Percentiles rank a stretch among this genome's conserved stretches.
These are phyloP conservation scores for Pythium rhizo-oryzae DNA, from an alignment of 352 stramenopile genomes.

Conservation along the genomic window DNA sequence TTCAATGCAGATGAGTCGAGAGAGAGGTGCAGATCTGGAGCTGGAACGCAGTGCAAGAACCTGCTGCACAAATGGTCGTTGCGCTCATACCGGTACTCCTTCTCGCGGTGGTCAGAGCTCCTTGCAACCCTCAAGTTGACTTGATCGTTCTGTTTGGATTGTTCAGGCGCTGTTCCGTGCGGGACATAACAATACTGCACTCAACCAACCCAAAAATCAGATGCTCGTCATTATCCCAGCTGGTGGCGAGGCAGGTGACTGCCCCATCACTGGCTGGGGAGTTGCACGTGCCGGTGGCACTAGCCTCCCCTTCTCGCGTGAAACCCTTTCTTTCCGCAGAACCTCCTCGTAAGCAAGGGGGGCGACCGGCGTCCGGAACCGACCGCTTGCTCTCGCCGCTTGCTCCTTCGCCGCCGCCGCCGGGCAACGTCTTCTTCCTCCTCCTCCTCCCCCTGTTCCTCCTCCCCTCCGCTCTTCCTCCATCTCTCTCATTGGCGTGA, in stretches of 20 bases:
- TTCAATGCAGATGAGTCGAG: not conserved
- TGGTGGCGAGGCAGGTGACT: slow-evolving; percentile 7
- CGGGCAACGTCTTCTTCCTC: no score
- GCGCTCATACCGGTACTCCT: not conserved
- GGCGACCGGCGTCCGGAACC: not conserved
- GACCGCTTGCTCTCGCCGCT: not conserved
- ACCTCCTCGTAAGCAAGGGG: slow-evolving; percentile 2
- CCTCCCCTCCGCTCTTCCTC: not conserved
- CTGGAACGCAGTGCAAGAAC: not conserved
- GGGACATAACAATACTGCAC: slow-evolving; percentile 17
- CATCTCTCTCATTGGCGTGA: not conserved
- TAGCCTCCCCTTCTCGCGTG: slow-evolving; percentile 13
- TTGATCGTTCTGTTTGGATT: no score
- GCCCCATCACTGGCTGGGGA: slow-evolving; percentile 5
- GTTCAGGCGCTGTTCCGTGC: not conserved
- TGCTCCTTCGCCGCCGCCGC: no score
- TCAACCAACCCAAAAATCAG: slow-evolving; percentile 11
- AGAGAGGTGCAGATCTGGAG: not conserved
- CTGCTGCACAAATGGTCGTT: not conserved
- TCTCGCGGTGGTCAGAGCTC: no score
- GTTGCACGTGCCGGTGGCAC: slow-evolving; percentile 12
- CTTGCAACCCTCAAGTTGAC: no score
- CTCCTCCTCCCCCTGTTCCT: no score
- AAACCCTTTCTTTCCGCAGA: slow-evolving; percentile 28
- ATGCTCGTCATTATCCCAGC: not conserved